Base-by-base conservation (phyloP, 768 basidiomycete genomes). In the Lactarius indigo region DNA sequence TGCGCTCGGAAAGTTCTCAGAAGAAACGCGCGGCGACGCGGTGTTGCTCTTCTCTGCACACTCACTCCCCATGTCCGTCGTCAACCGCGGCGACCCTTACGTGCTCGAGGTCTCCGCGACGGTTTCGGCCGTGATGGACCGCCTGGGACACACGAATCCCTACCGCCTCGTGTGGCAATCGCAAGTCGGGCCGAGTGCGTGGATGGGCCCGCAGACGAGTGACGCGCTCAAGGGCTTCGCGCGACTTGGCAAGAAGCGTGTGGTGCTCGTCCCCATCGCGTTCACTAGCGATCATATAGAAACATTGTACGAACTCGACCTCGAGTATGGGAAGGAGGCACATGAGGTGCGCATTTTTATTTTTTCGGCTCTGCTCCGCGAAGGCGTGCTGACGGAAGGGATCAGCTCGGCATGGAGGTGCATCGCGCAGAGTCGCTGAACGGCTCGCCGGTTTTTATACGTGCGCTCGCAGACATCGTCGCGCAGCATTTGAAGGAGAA, bases 261-360 rank as follows among this genome's bases (percentile, higher is more conserved):
- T 83, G 4, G 82, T 98, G 64, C 80, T 98, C 44, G 87, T 99
- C 8, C 97, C 97, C 0, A 95, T 99, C 68, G 97, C 97, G 30
- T 99, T 99, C 80, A 99, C 97, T 17, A 95, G 91, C 75, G 97
- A 99, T 78, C 97, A 99, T 76, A 98, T 99, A 73, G 97, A 99
- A 81, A 99, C 97, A 28, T 81, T 99, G 59, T 98, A 92, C 73
- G 97, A 99, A 79, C 83, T 98, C 59, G 97, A 99, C 76, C 76
- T 96, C 61, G 97, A 99, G 76, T 97, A 98, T 74, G 84, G 84
- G 64, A 88, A 88, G 78, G 96, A 98, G 78, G 97, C 92, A 10
- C 84, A 84, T 75, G 88, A 96, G 86, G 95, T 95, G 72, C 74
- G 85, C 3, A 3, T 37, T 35, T 37, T 35, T 35, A 1, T 74